A percentile compares a stretch with the other conserved stretches of the same genome.
phyloP scores from a whole-genome alignment of 106 monocot species.

The Posidonia australis region DNA sequence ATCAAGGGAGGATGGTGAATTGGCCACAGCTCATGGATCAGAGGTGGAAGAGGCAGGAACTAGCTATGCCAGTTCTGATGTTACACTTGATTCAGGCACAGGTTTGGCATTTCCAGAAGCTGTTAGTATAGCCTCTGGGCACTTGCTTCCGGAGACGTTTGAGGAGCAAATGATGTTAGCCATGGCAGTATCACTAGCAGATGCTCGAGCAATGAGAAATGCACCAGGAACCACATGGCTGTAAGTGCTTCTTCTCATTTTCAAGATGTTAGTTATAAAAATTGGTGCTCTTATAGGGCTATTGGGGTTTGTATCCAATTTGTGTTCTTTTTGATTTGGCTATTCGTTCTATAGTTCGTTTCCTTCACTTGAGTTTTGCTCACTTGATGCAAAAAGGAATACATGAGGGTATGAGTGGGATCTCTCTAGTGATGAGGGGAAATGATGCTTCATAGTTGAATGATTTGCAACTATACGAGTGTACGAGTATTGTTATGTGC shows the following conservation, averaged over 20 bases:
- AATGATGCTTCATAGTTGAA: too few relatives aligned
- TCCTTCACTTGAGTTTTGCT: too few relatives aligned
- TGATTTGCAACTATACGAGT: too few relatives aligned
- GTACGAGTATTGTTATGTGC: too few relatives aligned
- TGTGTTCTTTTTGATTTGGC: too few relatives aligned
- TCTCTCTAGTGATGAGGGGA: too few relatives aligned
- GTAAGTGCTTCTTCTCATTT: constrained; percentile 2
- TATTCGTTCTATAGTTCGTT: too few relatives aligned
- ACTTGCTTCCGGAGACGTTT: constrained; percentile 55
- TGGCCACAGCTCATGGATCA: constrained; percentile 29
- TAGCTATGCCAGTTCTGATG: constrained; percentile 28
- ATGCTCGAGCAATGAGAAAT: constrained; percentile 40
- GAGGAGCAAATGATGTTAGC: constrained; percentile 94
- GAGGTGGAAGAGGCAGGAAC: constrained; percentile 29
- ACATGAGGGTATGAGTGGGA: too few relatives aligned
- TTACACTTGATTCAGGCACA: constrained; percentile 7
- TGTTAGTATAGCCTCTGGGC: constrained; percentile 4
- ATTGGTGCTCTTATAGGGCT: too few relatives aligned
- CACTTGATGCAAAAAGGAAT: too few relatives aligned
- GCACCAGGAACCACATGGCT: constrained; percentile 33
- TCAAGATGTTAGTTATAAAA: too few relatives aligned
- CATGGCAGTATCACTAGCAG: constrained; percentile 77
- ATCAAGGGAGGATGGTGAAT: constrained; percentile 16
- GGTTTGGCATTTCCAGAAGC: constrained; percentile 2
- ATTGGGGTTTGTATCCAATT: too few relatives aligned